Evolutionary conservation across 1,284 basidiomycete genomes (phyloP), one percentile per base, ranked within the genome.

Genomic region (Phlebopus sp.): DNA sequence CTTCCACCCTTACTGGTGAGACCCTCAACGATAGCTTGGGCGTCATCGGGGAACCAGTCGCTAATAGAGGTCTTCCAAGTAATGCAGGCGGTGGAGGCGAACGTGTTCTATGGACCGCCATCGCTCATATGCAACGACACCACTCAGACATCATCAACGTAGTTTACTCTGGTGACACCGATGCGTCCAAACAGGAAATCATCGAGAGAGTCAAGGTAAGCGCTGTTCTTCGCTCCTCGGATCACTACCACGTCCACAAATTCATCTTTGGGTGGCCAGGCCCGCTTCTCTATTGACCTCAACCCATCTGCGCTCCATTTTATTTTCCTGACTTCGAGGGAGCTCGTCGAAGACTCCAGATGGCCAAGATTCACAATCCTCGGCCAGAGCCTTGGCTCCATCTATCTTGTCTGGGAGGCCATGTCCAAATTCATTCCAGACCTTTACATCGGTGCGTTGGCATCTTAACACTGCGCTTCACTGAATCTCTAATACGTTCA

Each of bases 61-160:
- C 52, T 71, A 57, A 60, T 56, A 54, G 49, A n/a, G 48, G 47
- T 49, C 37, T 44, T 55, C 47, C 53, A 59, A 97, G 94, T 66
- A 97, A 99, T 74, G 94, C 95, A 18, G 96, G 96, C 0, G 96
- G 96, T 10, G 97, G 97, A 11, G 97, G 97, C 1, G 96, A 99
- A 69, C 81, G 95, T 1, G 96, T 99, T 0, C 72, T 99, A 0
- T 99, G 94, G 93, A 87, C 91, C 1, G 95, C 94, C 0, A 80
- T 99, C 17, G 76, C 85, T 0, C 78, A 82, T 54, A 75, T 93
- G 27, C 95, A 97, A 60, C 74, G 78, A 11, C 75, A 76, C n/a
- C 78, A 92, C 48, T 79, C 81, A 1, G 72, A 88, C 46, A 66
- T 87, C 8, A 67, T 97, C n/a, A 84, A 77, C 41, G 79, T 93